Percentiles rank a stretch among this genome's conserved stretches.
Conservation (phyloP, 768 basidiomycete genomes). For the Trametes sanguinea region DNA sequence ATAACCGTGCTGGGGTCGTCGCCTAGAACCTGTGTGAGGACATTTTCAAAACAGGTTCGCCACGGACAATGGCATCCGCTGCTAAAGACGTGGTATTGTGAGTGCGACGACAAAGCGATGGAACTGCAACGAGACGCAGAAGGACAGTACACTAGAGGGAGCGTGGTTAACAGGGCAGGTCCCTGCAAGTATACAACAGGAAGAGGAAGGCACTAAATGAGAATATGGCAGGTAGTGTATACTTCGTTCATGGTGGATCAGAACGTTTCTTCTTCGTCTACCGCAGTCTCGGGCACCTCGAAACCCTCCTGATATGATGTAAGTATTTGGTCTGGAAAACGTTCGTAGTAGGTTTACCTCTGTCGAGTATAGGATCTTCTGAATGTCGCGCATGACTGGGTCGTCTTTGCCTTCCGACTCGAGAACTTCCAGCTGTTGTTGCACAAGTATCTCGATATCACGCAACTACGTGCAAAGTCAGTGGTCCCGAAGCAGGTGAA, state of each 20-base stretch:
- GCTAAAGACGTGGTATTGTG: conserved; percentile 21
- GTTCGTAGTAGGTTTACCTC: conserved; percentile 59
- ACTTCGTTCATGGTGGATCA: conserved; percentile 29
- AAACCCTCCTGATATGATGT: conserved; percentile 74
- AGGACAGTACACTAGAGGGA: conserved; percentile 14
- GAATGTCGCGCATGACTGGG: conserved; percentile 70
- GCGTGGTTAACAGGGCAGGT: neutral
- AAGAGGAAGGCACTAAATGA: conserved; percentile 18
- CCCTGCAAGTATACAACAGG: conserved; percentile 5
- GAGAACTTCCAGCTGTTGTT: conserved; percentile 68
- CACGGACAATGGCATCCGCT: neutral
- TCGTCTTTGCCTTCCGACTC: conserved; percentile 62
- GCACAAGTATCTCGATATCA: conserved; percentile 93
- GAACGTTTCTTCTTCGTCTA: conserved; percentile 85
- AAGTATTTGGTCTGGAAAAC: conserved; percentile 7
- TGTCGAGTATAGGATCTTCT: conserved; percentile 92
- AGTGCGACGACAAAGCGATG: conserved; percentile 19
- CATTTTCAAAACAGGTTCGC: neutral
- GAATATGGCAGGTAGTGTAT: conserved; percentile 15
- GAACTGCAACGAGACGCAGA: neutral
- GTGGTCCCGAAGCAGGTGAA: neutral
- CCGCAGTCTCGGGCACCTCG: conserved; percentile 75
- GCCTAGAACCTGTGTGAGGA: neutral
- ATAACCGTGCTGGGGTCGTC: too few relatives aligned
- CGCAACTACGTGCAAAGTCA: conserved; percentile 64